Base-by-base conservation (phyloP, 768 basidiomycete species). In the Peribolospora baueri region DNA sequence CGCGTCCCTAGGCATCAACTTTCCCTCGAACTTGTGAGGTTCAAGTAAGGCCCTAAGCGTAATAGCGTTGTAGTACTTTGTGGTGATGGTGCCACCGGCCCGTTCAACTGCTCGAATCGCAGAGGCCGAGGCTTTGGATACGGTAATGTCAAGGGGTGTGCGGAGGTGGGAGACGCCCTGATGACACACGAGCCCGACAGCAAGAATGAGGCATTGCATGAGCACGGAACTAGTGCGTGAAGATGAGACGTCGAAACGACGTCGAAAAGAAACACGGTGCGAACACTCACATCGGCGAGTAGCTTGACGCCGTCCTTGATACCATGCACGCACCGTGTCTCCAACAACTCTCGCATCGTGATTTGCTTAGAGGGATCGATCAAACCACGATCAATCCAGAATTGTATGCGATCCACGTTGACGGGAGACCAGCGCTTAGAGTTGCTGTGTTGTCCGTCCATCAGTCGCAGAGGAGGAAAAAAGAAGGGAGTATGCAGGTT, bases 61-160 rank as follows among this genome's bases (percentile, higher is more conserved):
- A 42, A 93, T 74, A 14, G 75, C 68, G 68, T 97, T 97, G 70
- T 91, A 87, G 67, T 84, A 91, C 64, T 84, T 81, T 70, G 87
- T 88, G 49, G 81, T 77, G 42, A 95, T 77, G 50, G 76, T 76
- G 37, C 91, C 91, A 36, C 88, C 86, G 7, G 71, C 73, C 13
- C 71, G 70, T 65, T 95, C 85, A 54, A 98, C 78, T 0, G 87
- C 84, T 53, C 74, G 65, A 55, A 95, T 84, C 7, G 93, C 90
- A 50, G 76, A 76, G 65, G 82, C 77, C 36, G 86, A 88, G 7
- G 84, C 91, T 57, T 83, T 76, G 3, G 87, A 84, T 14, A 87
- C 76, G 7, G 75, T 75, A 51, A 97, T 77, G 63, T 84, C 79
- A 13, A 98, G 75, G 0, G 84, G 74, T 8, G 68, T 25, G 68